These are phyloP conservation scores for Tolypocladium album DNA, from an alignment of 2,329 filamentous ascomycete genomes.

Conservation along the genomic window DNA sequence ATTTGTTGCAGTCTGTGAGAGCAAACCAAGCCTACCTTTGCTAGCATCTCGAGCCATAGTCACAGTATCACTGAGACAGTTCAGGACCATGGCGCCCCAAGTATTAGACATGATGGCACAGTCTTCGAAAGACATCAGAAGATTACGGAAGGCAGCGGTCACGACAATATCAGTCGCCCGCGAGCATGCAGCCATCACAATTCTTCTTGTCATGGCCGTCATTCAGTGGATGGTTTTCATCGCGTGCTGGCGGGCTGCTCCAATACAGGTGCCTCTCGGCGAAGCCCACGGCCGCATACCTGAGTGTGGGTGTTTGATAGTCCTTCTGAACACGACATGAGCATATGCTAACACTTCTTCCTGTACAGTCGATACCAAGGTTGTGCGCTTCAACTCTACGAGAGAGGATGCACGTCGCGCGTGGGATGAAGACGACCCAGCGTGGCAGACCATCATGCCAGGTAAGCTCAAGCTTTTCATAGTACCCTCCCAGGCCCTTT, in stretches of 20 bases:
- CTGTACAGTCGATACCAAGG: background rate
- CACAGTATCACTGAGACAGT: background rate
- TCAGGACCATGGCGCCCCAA: background rate
- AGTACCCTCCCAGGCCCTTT: background rate
- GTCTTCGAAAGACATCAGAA: background rate
- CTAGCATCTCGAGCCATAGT: background rate
- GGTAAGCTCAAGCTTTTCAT: background rate
- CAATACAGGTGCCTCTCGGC: background rate
- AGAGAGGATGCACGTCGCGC: background rate
- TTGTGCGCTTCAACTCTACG: background rate
- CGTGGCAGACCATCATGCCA: background rate
- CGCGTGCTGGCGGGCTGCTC: background rate
- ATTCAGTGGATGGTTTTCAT: background rate
- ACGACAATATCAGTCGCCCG: background rate
- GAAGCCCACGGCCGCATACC: background rate
- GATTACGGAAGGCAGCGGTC: background rate
- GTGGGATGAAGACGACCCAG: background rate
- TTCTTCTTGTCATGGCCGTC: background rate
- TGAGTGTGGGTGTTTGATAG: background rate
- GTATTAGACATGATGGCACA: background rate
- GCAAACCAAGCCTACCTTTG: background rate
- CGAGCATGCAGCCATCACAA: background rate
- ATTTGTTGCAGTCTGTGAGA: background rate
- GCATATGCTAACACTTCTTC: background rate
- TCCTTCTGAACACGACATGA: background rate